A percentile compares a stretch with the other conserved stretches of the same genome.
phyloP scores from a whole-genome alignment of 352 stramenopile genomes.

The Lagenidium giganteum region DNA sequence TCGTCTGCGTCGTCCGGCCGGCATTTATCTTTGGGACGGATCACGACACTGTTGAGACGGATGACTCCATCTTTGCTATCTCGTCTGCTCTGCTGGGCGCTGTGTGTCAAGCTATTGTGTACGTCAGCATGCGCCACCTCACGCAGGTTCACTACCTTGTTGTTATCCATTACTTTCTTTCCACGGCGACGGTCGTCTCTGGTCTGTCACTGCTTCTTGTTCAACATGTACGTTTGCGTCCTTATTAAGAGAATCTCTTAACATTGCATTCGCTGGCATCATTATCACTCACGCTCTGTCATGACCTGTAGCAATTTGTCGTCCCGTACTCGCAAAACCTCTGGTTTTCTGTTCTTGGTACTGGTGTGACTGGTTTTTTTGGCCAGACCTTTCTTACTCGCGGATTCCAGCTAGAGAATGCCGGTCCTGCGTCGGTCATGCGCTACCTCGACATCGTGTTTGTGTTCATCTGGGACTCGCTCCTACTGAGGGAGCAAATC shows the following conservation, averaged over 20 bases:
- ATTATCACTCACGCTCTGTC: conserved; percentile 8
- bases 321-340: conserved; percentile 28
- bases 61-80: conserved; percentile 23
- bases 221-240: conserved; percentile 24
- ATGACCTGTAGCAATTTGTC: conserved; percentile 13
- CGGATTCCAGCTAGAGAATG: conserved; percentile 69
- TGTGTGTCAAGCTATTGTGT: conserved; percentile 42
- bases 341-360: conserved; percentile 39
- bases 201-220: conserved; percentile 31
- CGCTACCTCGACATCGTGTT: conserved; percentile 65
- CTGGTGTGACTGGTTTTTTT: conserved; percentile 35
- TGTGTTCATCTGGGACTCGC: conserved; percentile 62
- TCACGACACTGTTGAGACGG: conserved; percentile 4
- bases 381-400: conserved; percentile 59
- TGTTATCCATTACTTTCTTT: conserved; percentile 56
- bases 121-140: conserved; percentile 40
- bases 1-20: conserved; percentile 38
- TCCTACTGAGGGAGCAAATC: conserved; percentile 35
- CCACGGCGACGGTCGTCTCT: conserved; percentile 34
- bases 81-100: conserved; percentile 31
- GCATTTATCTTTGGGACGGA: conserved; percentile 34
- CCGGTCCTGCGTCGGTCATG: conserved; percentile 59
- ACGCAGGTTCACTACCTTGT: conserved; percentile 36
- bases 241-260: background rate
- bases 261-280: background rate